These are phyloP conservation scores for Cercis canadensis DNA, from an alignment of 306 rosid species.

Conservation along the genomic window DNA sequence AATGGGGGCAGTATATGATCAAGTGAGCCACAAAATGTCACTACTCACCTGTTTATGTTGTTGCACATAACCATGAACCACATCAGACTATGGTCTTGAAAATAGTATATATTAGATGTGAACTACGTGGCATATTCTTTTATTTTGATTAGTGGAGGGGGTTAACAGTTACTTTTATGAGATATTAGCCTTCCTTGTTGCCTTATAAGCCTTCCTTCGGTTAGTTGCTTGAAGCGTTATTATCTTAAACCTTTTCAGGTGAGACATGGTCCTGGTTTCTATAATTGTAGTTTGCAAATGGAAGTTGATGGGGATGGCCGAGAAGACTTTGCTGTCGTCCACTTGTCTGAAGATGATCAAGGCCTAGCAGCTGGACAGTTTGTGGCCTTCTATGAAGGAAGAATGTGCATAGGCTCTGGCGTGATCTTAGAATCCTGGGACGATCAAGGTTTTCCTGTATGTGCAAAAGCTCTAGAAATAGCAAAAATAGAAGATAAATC, in stretches of 20 bases:
- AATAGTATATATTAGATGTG: too few relatives aligned
- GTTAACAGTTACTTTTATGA: too few relatives aligned
- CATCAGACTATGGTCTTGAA: too few relatives aligned
- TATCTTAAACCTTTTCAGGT: constrained; percentile 63
- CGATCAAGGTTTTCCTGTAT: constrained; percentile 84
- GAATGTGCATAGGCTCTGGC: constrained; percentile 85
- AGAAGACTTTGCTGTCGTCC: constrained; percentile 68
- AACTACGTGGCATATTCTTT: too few relatives aligned
- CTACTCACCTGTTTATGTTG: too few relatives aligned
- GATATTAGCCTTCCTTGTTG: neutral
- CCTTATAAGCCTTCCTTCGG: constrained; percentile 3
- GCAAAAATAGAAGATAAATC: constrained; percentile 85
- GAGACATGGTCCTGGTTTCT: constrained; percentile 90
- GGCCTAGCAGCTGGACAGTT: constrained; percentile 98
- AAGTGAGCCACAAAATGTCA: too few relatives aligned
- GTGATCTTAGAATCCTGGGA: constrained; percentile 91
- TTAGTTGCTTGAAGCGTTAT: constrained; percentile 3
- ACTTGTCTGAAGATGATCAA: constrained; percentile 79
- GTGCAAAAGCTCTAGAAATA: constrained; percentile 74
- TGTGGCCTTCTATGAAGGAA: constrained; percentile 83
- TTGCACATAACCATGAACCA: too few relatives aligned
- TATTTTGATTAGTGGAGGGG: too few relatives aligned
- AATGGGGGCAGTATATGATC: too few relatives aligned
- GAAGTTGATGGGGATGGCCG: constrained; percentile 53
- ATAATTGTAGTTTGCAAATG: constrained; percentile 64